Percentiles rank a stretch among this genome's conserved stretches.
These are phyloP conservation scores for Saccharomyces hybrid DNA, from an alignment of 1,139 yeast genomes.

Conservation along the genomic window DNA sequence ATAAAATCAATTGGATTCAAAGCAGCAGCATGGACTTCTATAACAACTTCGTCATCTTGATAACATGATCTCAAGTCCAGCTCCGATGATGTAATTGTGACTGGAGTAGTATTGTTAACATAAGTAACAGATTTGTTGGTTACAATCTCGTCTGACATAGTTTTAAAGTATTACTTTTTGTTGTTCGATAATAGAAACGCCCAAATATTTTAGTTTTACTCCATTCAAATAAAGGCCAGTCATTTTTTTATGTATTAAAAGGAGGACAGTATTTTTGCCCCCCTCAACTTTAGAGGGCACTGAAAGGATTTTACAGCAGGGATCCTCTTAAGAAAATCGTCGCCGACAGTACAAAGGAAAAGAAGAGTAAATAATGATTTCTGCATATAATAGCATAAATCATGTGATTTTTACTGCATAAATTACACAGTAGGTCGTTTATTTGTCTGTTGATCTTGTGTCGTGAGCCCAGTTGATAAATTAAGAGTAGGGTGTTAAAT, in stretches of 20 bases:
- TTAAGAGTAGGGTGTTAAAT: background rate
- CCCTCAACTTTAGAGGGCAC: background rate
- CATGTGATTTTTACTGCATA: background rate
- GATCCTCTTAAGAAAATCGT: background rate
- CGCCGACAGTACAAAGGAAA: background rate
- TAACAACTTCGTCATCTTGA: slow-evolving; percentile 22
- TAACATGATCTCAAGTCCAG: slow-evolving; percentile 23
- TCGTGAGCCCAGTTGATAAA: background rate
- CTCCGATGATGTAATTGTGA: slow-evolving; percentile 13
- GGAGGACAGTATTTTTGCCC: background rate
- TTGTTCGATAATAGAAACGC: background rate
- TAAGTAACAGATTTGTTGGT: slow-evolving; percentile 19
- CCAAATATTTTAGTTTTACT: background rate
- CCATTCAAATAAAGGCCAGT: background rate
- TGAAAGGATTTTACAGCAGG: background rate
- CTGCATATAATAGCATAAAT: background rate
- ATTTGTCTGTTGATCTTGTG: background rate
- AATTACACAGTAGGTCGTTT: background rate
- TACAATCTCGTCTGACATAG: slow-evolving; percentile 7
- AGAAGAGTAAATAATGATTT: background rate
- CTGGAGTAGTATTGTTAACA: slow-evolving; percentile 13
- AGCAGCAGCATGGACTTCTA: slow-evolving; percentile 26
- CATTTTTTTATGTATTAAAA: background rate
- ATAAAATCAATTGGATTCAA: slow-evolving; percentile 27
- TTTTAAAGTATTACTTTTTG: background rate